These are phyloP conservation scores for Erysimum cheiri DNA, from an alignment of 441 rosid genomes.

Conservation along the genomic window DNA sequence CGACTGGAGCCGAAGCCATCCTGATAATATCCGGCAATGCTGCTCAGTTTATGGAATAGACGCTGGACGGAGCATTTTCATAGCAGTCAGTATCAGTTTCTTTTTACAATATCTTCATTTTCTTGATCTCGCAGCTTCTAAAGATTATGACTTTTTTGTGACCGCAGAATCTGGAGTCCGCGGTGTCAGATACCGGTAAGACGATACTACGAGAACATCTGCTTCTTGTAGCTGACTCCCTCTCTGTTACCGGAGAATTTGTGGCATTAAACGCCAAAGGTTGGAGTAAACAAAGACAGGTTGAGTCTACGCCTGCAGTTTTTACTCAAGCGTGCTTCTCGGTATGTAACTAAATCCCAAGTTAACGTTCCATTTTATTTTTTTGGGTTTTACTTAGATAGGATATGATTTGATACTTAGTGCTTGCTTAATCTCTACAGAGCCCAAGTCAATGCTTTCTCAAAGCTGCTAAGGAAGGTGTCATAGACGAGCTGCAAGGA, in stretches of 20 bases:
- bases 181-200: constrained; percentile 88
- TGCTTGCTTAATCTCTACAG: constrained; percentile 52
- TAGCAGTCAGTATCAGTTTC: constrained; percentile 58
- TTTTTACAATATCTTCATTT: constrained; percentile 25
- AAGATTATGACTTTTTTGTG: not conserved
- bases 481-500: constrained; percentile 79
- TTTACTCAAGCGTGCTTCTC: constrained; percentile 95
- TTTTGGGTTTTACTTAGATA: not conserved
- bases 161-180: constrained; percentile 74
- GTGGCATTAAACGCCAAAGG: constrained; percentile 86
- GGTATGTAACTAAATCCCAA: constrained; percentile 45
- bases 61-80: constrained; percentile 76
- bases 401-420: not conserved
- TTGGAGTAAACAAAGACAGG: constrained; percentile 67
- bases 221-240: constrained; percentile 69
- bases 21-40: constrained; percentile 79
- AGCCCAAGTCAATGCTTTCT: constrained; percentile 83
- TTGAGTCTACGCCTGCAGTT: constrained; percentile 68
- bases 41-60: constrained; percentile 80
- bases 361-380: not conserved
- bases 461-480: constrained; percentile 90
- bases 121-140: constrained; percentile 22
- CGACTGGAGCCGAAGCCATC: constrained; percentile 94
- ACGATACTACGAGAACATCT: constrained; percentile 73
- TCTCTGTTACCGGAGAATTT: constrained; percentile 91